Base-by-base conservation (phyloP, 192 early-diverging fungal species). In the Podila minutissima region DNA sequence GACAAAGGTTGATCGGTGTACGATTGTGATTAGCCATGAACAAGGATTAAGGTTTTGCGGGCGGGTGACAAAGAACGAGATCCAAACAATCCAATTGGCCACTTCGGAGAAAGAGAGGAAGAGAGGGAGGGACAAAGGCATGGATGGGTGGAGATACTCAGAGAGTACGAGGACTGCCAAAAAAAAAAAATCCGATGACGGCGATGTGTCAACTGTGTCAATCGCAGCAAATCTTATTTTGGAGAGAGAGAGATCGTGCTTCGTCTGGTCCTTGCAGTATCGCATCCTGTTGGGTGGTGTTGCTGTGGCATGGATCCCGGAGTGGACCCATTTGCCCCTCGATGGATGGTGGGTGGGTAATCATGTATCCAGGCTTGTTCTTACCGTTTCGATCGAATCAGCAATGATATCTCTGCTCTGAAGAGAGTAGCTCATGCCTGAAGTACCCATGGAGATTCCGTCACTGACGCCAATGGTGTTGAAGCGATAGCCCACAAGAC, bases 391-490 rank as follows among this genome's bases (percentile, higher is more conserved):
- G 64, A 99, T 98, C 28, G 95, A 96, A 82, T 99, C 98, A 29
- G 98, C 98, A 85, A 99, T 99, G 71, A 99, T 90, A 76, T 99
- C 98, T 71, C 98, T 90, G 53, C 93, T 95, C 84, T 98, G 97
- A 62, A 99, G 88, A 17, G 98, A 99, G 86, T 92, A 99, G 67
- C 91, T 88, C 98, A 99, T 99, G 37, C 97, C 98, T 37, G 88
- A 75, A 10, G 96, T 99, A 48, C 98, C 98, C 94, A 97, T 99
- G 62, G 93, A 95, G 70, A 99, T 98, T 58, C 94, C 98, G 74
- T 99, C 98, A 79, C 89, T 94, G 38, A 99, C 98, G 66, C 98
- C 98, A 64, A 99, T 92, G 2, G 97, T 98, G 89, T 98, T 99
- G 91, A 99, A 99, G 22, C 97, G 93, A 82, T 93, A 96, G 12